phyloP scores from a whole-genome alignment of 2,329 filamentous ascomycete species.

The Xylaria sp. region DNA sequence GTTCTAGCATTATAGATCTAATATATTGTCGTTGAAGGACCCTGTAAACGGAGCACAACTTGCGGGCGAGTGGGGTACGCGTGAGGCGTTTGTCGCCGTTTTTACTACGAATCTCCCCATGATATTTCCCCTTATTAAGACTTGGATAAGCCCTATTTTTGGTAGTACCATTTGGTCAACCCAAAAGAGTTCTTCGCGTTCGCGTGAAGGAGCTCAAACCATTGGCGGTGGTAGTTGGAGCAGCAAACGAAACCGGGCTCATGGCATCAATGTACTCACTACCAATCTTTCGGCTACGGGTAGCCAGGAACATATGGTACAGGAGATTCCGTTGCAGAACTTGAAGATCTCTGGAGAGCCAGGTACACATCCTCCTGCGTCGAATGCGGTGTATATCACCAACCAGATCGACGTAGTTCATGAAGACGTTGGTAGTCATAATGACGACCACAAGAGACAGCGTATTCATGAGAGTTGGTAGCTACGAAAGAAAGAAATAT shows the following conservation, averaged over 20 bases:
- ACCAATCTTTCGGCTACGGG: constrained; percentile 10
- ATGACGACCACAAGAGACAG: neutral
- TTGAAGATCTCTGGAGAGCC: constrained; percentile 8
- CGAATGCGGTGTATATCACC: constrained; percentile 18
- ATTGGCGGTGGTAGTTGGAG: constrained; percentile 20
- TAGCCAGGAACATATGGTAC: constrained; percentile 29
- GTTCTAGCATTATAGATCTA: neutral
- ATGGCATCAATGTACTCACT: neutral
- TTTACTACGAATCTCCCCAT: constrained; percentile 57
- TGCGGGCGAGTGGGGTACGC: constrained; percentile 56
- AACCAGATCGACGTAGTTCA: constrained; percentile 12
- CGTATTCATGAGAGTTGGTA: constrained; percentile 13
- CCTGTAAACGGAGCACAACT: constrained; percentile 54
- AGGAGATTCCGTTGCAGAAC: constrained; percentile 24
- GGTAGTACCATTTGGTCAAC: constrained; percentile 31
- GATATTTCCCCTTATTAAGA: constrained; percentile 58
- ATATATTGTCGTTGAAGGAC: constrained; percentile 46
- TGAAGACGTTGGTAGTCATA: neutral
- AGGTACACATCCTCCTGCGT: neutral
- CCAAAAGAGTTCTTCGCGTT: constrained; percentile 4
- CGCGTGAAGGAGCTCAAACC: constrained; percentile 2
- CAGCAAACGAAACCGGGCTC: constrained; percentile 15
- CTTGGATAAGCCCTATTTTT: constrained; percentile 51
- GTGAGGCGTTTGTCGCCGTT: constrained; percentile 58
- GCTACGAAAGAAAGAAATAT: neutral